Evolutionary conservation across 2,329 filamentous ascomycete genomes (phyloP), one percentile per base, ranked within the genome.

Genomic region (Gnomoniopsis sp.): DNA sequence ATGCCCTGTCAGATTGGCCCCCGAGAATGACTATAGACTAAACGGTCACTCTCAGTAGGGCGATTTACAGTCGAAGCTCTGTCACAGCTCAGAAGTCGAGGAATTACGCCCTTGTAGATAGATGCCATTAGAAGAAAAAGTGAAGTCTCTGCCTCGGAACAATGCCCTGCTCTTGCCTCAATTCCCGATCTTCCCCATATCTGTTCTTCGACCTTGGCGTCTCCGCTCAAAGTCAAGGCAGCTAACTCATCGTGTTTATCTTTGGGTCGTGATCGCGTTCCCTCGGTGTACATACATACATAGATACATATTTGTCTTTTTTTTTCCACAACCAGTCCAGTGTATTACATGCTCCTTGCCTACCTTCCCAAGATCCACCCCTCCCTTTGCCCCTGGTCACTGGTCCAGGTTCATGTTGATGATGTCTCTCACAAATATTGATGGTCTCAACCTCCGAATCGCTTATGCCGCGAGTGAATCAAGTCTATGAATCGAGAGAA

Each of bases 251-350:
- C 59, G 53, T 61, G 23, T 22, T 59, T 38, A 47, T 59, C 57
- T 59, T 56, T 10, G 53, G 57, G 49, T 62, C 60, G 57, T 62
- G 60, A 53, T 62, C 60, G 57, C 60, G 57, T 62, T 55, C 49
- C 43, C 48, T 59, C 49, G 34, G 23, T 50, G 46, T 55, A 51
- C 52, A 52, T 62, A 59, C 57, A 55, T 59, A 59, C 53, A 54
- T 59, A 54, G 47, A 56, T 56, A 50, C 53, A 55, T 49, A 50
- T 33, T 44, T 19, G 15, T 19, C 17, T 44, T 15, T 41, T n/a
- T n/a, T n/a, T 41, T 6, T 8, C 21, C 52, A 44, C 15, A 3
- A n/a, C n/a, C 41, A 56, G 54, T 47, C 56, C 55, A 53, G 47
- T 57, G 46, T 49, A 62, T 59, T 56, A 49, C 46, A 59, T 52